Conservation (phyloP, 2,329 filamentous ascomycete genomes). For the Conoideocrella luteorostrata region DNA sequence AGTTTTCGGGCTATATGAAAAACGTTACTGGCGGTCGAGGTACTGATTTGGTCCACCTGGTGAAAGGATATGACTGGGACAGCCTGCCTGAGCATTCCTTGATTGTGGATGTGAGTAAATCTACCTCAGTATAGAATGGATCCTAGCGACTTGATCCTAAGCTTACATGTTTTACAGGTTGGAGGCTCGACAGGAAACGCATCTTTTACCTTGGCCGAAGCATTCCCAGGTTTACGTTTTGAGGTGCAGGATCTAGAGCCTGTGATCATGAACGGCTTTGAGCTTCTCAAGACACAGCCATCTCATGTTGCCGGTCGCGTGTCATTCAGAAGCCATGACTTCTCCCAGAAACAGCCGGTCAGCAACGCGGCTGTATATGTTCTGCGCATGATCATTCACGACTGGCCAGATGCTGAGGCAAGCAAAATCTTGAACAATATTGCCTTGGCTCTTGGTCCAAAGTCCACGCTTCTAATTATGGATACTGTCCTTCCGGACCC, state of each 20-base stretch:
- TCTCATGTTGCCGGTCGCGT: constrained; percentile 9
- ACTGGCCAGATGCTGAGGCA: constrained; percentile 35
- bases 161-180: neutral
- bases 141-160: constrained; percentile 11
- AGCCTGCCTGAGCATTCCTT: constrained; percentile 13
- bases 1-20: constrained; percentile 27
- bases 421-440: constrained; percentile 19
- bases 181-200: constrained; percentile 16
- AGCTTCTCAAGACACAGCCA: constrained; percentile 2
- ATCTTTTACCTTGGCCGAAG: constrained; percentile 23
- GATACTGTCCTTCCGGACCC: neutral
- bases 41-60: constrained; percentile 21
- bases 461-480: neutral
- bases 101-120: constrained; percentile 25
- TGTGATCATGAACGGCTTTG: constrained; percentile 10
- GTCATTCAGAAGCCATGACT: constrained; percentile 16
- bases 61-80: constrained; percentile 33
- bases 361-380: constrained; percentile 32
- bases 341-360: constrained; percentile 17
- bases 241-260: constrained; percentile 23
- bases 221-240: constrained; percentile 22
- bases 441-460: neutral
- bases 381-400: constrained; percentile 38
- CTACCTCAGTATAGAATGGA: too few species aligned
- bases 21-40: constrained; percentile 23